A percentile compares a stretch with the other conserved stretches of the same genome.
phyloP scores from a whole-genome alignment of 2,329 filamentous ascomycete species.

The Neofusicoccum umdonicola region DNA sequence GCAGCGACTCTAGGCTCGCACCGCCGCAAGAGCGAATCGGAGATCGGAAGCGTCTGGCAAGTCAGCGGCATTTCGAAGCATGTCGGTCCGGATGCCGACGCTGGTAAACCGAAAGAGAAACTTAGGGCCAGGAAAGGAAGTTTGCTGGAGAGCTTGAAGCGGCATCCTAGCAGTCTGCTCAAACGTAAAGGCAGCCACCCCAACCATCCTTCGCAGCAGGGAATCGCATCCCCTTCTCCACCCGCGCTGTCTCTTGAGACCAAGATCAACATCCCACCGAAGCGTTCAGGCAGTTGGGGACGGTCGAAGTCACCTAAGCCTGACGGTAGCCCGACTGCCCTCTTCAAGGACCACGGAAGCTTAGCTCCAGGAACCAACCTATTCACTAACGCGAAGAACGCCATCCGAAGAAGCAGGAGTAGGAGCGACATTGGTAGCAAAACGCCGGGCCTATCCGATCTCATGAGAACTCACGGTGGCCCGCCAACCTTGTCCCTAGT shows the following conservation, averaged over 20 bases:
- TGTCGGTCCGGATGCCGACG: constrained; percentile 46
- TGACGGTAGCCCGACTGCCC: constrained; percentile 36
- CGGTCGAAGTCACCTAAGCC: constrained; percentile 40
- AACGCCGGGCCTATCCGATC: constrained; percentile 48
- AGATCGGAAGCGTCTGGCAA: constrained; percentile 59
- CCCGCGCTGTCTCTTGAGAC: constrained; percentile 2
- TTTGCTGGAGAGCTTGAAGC: constrained; percentile 49
- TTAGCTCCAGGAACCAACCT: constrained; percentile 35
- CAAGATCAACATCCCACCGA: constrained; percentile 18
- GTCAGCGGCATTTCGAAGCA: constrained; percentile 60
- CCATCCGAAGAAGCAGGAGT: constrained; percentile 53
- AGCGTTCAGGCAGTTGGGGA: constrained; percentile 42
- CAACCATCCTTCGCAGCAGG: constrained; percentile 23
- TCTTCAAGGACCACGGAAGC: background rate
- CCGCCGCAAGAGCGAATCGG: constrained; percentile 60
- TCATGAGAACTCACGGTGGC: constrained; percentile 58
- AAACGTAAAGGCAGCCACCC: constrained; percentile 48
- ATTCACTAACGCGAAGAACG: constrained; percentile 39
- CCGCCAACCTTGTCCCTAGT: constrained; percentile 57
- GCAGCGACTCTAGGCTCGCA: constrained; percentile 70
- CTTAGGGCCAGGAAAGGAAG: constrained; percentile 49
- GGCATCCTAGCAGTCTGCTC: constrained; percentile 40
- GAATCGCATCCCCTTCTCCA: background rate
- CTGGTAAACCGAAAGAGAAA: constrained; percentile 35
- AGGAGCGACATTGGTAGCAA: constrained; percentile 54